Conservation (phyloP, 352 stramenopile genomes). For the Peronospora destructor region DNA sequence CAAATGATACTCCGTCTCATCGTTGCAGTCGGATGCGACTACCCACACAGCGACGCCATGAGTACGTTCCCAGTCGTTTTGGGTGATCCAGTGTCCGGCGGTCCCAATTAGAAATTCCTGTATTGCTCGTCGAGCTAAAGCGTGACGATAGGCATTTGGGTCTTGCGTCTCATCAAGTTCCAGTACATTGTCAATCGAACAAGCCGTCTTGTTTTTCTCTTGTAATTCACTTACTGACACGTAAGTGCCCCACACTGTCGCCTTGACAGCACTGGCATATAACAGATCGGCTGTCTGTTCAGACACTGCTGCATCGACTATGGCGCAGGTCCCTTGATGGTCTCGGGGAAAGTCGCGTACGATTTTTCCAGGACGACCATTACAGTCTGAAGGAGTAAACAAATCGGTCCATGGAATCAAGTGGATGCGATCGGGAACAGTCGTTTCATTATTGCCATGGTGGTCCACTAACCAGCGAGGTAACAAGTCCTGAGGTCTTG, state of each 20-base stretch:
- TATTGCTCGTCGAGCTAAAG: constrained; percentile 37
- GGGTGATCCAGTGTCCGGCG: constrained; percentile 19
- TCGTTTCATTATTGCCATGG: constrained; percentile 8
- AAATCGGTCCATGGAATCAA: constrained; percentile 46
- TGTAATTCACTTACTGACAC: constrained; percentile 30
- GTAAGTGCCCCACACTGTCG: constrained; percentile 66
- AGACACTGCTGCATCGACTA: constrained; percentile 48
- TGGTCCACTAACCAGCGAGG: constrained; percentile 26
- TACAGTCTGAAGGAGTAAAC: constrained; percentile 56
- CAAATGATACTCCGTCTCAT: constrained; percentile 65
- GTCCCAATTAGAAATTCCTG: constrained; percentile 48
- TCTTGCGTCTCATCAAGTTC: constrained; percentile 13
- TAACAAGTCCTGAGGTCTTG: constrained; percentile 21
- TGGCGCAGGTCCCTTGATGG: constrained; percentile 21
- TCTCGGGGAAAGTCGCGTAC: constrained; percentile 39
- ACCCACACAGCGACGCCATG: constrained; percentile 64
- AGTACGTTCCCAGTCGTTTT: constrained; percentile 31
- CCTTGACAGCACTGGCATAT: constrained; percentile 48
- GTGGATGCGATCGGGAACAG: constrained; percentile 16
- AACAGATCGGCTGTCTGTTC: constrained; percentile 38
- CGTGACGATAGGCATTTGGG: constrained; percentile 30
- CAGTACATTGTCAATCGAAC: not conserved
- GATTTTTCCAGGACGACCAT: constrained; percentile 33
- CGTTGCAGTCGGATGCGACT: constrained; percentile 51
- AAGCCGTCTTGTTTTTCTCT: constrained; percentile 1